Evolutionary conservation across 139 green algal genomes (phyloP), one percentile per base, ranked within the genome.

Genomic region (Diplosphaera chodatii): DNA sequence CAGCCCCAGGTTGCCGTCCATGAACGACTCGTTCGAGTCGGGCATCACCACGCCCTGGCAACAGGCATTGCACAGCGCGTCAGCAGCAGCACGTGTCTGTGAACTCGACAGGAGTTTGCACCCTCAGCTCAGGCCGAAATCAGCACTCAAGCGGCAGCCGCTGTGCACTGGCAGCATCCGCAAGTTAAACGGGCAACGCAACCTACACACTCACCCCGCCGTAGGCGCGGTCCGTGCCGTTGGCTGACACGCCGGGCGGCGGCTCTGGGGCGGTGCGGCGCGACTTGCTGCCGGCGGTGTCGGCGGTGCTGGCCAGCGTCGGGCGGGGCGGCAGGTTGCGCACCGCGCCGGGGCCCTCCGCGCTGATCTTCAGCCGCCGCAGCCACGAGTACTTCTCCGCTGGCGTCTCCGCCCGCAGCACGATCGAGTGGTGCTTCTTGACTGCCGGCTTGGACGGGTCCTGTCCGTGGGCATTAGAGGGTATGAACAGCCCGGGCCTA

Each of bases 301-400:
- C 66, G 63, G 67, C 55, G 63, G 67, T 70, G 63, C 32, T 29
- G 29, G 22, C 55, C 55, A n/a, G 15, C 27, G 30, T 5, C 31
- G 55, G 30, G 15, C 64, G 64, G 4, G 31, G 21, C 21, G 64
- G 64, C 64, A 27, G 29, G 64, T 41, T 33, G 62, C 40, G 62
- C 32, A 63, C 25, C 27, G 62, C 28, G 34, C 29, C 55, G 55
- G 67, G 37, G 64, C 70, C 56, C 27, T 80, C 76, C 8, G 78
- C 41, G 29, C 83, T 81, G 28, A 77, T 63, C 64, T 77, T 77
- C 71, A 96, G 77, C 28, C 84, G 79, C 4, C 77, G 66, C 73
- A 95, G 82, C 90, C 90, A 96, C 59, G 89, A 77, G 55, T 85
- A 83, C 82, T 95, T 96, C 28, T 87, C 83, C 21, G 77, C 67